Evolutionary conservation across 176 grass and related monocot species (phyloP), one percentile per base, ranked within the genome.

Genomic region (Zoysia japonica): DNA sequence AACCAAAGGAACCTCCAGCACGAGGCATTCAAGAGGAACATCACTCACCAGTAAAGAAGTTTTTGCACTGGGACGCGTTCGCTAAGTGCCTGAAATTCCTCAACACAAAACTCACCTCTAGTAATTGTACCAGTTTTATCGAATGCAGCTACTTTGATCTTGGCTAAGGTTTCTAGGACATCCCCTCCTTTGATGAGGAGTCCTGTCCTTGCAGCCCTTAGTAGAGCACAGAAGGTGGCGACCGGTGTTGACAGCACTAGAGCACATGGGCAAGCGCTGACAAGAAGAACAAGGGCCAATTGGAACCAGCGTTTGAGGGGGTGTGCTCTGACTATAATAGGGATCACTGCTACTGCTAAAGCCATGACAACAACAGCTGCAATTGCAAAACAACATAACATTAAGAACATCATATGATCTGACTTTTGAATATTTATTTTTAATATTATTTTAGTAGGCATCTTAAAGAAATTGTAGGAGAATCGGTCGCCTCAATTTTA

Each of bases 101-200:
- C 82, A 6, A 99, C 92, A 62, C 62, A 77, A 60, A 99, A 99
- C 65, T 96, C 96, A 41, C 92, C 96, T 86, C 87, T 93, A 50
- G 92, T 99, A 38, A 99, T 89, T 48, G 96, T 99, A 53, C 96
- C 92, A 3, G 92, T 99, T 85, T 99, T 99, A 63, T 99, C 96
- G 36, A 99, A 95, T 37, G 92, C 92, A 1, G 90, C 92, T 51
- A 96, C 85, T 72, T 88, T 93, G 48, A 91, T 85, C 12, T 42
- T 82, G 2, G 92, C 86, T 61, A 99, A 47, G 67, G 79, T 79
- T 93, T 99, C 96, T 38, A 99, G 90, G 73, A 95, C 88, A 79
- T 99, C 92, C 13, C 96, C 96, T 80, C 96, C 96, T 85, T 99
- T 99, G 65, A 99, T 81, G 40, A 99, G 84, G 47, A 99, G 84